These are phyloP conservation scores for Nyctanthes arbortristis DNA, from an alignment of 257 asterid genomes.

Conservation along the genomic window DNA sequence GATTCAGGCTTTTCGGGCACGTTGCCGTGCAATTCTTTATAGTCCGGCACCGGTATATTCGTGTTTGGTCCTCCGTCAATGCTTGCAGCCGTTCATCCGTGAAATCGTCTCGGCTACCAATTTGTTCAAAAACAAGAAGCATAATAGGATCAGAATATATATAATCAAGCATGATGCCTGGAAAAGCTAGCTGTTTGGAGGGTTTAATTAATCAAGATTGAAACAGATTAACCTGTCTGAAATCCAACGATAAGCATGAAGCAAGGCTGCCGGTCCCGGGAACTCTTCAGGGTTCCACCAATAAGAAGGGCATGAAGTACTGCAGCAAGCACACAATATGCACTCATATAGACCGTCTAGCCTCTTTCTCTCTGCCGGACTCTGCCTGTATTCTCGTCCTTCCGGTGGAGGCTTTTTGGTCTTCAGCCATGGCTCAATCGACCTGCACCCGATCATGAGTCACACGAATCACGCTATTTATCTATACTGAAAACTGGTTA, in stretches of 20 bases:
- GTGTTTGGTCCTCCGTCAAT: conserved; percentile 46
- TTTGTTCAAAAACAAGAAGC: neutral
- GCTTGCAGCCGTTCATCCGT: conserved; percentile 62
- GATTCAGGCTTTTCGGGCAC: conserved; percentile 73
- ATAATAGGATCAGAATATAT: neutral
- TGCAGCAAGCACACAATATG: conserved; percentile 78
- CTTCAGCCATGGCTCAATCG: conserved; percentile 78
- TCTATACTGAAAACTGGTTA: too few species aligned
- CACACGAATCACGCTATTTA: too few species aligned
- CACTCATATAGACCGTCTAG: conserved; percentile 76
- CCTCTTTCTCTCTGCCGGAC: conserved; percentile 51
- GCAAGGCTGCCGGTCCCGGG: conserved; percentile 65
- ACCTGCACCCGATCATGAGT: too few species aligned
- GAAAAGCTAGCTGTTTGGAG: too few species aligned
- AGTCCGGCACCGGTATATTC: conserved; percentile 65
- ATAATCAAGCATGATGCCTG: too few species aligned
- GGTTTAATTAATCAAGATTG: neutral
- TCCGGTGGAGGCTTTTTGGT: conserved; percentile 51
- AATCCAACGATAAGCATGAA: conserved; percentile 82
- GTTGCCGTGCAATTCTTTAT: conserved; percentile 59
- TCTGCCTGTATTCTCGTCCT: conserved; percentile 63
- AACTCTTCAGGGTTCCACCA: conserved; percentile 92
- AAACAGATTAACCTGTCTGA: conserved; percentile 48
- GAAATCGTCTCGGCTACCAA: conserved; percentile 66
- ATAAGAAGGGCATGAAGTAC: conserved; percentile 75